Base-by-base conservation (phyloP, 169 alveolate species). In the Perkinsus olseni region DNA sequence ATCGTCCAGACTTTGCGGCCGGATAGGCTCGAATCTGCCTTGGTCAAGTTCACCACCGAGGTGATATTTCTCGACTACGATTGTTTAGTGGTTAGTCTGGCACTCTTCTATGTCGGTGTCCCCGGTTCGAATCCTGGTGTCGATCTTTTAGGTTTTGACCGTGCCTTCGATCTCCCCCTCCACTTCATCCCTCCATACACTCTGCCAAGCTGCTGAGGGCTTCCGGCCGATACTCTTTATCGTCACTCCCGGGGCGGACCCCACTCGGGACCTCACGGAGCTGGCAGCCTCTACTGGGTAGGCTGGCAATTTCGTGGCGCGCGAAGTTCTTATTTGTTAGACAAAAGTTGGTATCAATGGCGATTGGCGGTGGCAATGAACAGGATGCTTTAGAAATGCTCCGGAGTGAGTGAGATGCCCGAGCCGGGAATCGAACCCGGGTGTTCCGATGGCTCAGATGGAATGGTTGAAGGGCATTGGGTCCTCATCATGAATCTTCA, bases 311-410 rank as follows among this genome's bases (percentile, higher is more conserved):
- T 62, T 24, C 82, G 82, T 8, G 82, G 82, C 82, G 82, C 82
- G 82, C 34, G 82, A 62, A 62, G 31, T 13, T 8, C 1, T 62
- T 24, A 0, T 24, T 40, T 40, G 21, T 3, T 6, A 62, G 82
- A 24, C 82, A 62, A 0, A 62, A 62, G 37, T 28, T 62, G 82
- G 82, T 62, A 3, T 13, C 82, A 95, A 94, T 97, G 92, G 98
- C 99, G 48, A 96, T 98, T 98, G 99, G 99, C 93, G 98, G 99
- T 31, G 98, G 98, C 34, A 95, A 97, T 94, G 97, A 97, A 94
- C 98, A 97, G 40, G 96, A 96, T 36, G 98, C 98, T 38, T 93
- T 97, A 28, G 95, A 95, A 93, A 93, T 97, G 39, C 82, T 96
- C 31, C 6, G 93, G 17, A 8, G 90, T 92, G 93, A 91, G 91